phyloP scores from a whole-genome alignment of 2,329 filamentous ascomycete genomes.

The Bipolaris victoriae region DNA sequence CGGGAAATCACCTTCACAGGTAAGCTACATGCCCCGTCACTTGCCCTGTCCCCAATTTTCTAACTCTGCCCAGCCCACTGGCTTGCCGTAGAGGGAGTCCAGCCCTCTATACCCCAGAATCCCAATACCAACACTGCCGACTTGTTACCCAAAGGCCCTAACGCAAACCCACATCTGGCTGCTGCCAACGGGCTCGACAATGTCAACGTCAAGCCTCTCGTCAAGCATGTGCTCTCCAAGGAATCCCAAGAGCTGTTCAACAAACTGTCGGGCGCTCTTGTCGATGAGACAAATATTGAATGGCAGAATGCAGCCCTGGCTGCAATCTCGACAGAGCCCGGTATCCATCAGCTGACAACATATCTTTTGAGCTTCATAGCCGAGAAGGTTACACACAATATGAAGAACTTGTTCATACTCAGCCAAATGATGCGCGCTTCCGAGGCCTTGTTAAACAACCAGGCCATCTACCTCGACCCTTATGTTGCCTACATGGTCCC shows the following conservation, averaged over 20 bases:
- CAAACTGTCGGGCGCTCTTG: conserved; percentile 85
- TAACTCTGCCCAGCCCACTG: conserved; percentile 73
- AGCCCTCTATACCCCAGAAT: conserved; percentile 95
- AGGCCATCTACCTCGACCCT: conserved; percentile 75
- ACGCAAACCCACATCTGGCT: conserved; percentile 83
- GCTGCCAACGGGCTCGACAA: conserved; percentile 84
- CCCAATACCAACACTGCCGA: conserved; percentile 88
- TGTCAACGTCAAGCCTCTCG: conserved; percentile 81
- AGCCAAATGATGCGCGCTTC: conserved; percentile 92
- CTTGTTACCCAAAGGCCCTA: conserved; percentile 85
- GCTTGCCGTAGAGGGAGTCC: conserved; percentile 96
- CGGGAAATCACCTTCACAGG: conserved; percentile 91
- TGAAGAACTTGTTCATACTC: conserved; percentile 88
- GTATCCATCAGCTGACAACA: conserved; percentile 91
- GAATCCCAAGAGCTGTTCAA: conserved; percentile 97
- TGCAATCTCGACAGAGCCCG: conserved; percentile 85
- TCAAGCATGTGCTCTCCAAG: conserved; percentile 95
- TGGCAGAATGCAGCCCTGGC: conserved; percentile 85
- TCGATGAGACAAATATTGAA: conserved; percentile 87
- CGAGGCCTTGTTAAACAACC: conserved; percentile 82
- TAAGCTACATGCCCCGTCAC: conserved; percentile 49
- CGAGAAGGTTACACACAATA: conserved; percentile 91
- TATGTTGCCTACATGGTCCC: conserved; percentile 77
- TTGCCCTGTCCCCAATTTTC: background rate
- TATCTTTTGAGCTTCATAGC: conserved; percentile 97